Evolutionary conservation across 2,329 filamentous ascomycete species (phyloP).

Genomic region (Xylariales sp.): DNA sequence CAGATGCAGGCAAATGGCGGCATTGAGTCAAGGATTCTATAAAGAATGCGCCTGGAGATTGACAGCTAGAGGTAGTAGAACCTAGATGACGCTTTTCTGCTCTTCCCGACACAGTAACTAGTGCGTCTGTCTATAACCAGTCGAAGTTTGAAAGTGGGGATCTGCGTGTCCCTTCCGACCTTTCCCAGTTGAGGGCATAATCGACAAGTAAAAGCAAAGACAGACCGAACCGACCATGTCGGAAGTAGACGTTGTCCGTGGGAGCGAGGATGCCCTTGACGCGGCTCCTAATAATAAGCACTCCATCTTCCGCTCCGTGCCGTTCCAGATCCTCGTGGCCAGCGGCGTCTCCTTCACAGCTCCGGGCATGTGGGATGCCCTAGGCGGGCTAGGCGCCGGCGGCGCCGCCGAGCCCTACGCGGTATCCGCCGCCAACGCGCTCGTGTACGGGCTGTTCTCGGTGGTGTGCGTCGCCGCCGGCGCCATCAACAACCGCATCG

Average conservation of each 20-base stretch:
- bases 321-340: slow-evolving; percentile 35
- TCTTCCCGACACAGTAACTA: no score
- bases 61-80: no score
- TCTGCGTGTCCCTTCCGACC: no score
- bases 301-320: slow-evolving; percentile 23
- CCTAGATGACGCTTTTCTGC: no score
- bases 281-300: no score
- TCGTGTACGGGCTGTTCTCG: slow-evolving; percentile 40
- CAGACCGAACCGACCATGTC: no score
- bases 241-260: background rate
- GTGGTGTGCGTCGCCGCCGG: slow-evolving; percentile 35
- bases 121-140: no score
- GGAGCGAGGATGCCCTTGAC: no score
- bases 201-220: no score
- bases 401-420: slow-evolving; percentile 35
- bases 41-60: no score
- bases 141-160: no score
- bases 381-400: slow-evolving; percentile 36
- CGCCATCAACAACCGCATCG: slow-evolving; percentile 31
- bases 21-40: background rate
- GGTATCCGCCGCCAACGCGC: slow-evolving; percentile 40
- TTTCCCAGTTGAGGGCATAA: no score
- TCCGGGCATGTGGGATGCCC: slow-evolving; percentile 37
- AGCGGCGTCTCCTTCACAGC: slow-evolving; percentile 34
- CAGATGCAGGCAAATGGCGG: background rate